Percentiles rank a stretch among this genome's conserved stretches.
Conservation (phyloP, 768 basidiomycete species). For the Lactarius hengduanensis region DNA sequence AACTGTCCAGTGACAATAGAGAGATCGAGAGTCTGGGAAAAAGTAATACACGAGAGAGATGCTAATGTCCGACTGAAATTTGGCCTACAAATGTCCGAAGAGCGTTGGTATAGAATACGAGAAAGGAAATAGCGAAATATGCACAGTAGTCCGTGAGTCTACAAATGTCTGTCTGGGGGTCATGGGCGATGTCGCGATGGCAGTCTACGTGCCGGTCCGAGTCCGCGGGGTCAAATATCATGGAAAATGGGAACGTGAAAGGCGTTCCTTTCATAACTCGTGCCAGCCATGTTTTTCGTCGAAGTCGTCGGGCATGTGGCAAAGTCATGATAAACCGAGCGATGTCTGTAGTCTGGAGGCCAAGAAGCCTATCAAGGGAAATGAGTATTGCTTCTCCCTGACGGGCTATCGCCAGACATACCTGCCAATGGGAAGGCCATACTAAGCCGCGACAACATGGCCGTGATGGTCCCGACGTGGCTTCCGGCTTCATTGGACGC, state of each 20-base stretch:
- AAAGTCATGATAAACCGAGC: constrained; percentile 21
- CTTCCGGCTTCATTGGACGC: constrained; percentile 53
- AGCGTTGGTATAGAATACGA: constrained; percentile 12
- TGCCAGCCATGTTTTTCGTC: constrained; percentile 16
- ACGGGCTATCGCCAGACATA: constrained; percentile 10
- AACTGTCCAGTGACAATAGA: constrained; percentile 13
- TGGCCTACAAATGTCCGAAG: constrained; percentile 25
- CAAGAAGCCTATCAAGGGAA: constrained; percentile 15
- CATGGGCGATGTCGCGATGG: constrained; percentile 10
- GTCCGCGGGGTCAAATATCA: constrained; percentile 18
- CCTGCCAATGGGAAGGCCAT: constrained; percentile 60
- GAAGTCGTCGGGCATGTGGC: constrained; percentile 1
- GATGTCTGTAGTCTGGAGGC: constrained; percentile 23
- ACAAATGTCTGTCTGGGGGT: constrained; percentile 19
- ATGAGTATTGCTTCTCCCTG: neutral
- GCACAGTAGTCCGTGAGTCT: constrained; percentile 25
- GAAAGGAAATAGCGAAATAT: constrained; percentile 12
- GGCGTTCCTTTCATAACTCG: neutral
- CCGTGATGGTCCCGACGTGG: constrained; percentile 60
- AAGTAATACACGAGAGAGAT: constrained; percentile 17
- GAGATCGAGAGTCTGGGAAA: neutral
- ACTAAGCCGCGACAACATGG: constrained; percentile 61
- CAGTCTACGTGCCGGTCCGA: constrained; percentile 12
- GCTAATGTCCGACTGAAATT: constrained; percentile 12
- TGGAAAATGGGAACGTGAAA: constrained; percentile 1